phyloP scores from a whole-genome alignment of 2,329 filamentous ascomycete species.

The Calonectria leucothoes region DNA sequence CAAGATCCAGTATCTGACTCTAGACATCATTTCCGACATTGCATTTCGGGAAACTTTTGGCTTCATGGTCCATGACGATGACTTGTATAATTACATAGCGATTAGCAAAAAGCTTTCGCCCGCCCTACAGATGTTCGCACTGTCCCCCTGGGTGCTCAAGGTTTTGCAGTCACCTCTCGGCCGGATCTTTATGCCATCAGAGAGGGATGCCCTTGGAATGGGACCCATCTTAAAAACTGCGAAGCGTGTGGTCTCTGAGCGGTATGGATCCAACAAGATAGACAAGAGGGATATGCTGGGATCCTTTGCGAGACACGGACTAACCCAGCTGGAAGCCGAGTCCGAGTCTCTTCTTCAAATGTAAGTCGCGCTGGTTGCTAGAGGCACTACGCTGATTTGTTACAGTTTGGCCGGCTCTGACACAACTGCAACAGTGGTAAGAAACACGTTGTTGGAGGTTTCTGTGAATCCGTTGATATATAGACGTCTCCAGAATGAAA shows the following conservation, averaged over 20 bases:
- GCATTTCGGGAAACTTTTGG: slow-evolving; percentile 9
- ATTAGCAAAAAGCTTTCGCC: background rate
- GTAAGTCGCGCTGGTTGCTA: background rate
- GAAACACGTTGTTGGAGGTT: background rate
- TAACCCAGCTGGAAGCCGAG: slow-evolving; percentile 6
- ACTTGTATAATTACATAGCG: background rate
- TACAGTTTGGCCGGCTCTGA: slow-evolving; percentile 20
- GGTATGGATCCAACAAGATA: background rate
- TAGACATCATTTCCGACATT: slow-evolving; percentile 14
- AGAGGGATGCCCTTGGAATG: slow-evolving; percentile 9
- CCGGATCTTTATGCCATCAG: slow-evolving; percentile 10
- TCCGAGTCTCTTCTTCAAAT: slow-evolving; percentile 10
- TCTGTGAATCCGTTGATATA: background rate
- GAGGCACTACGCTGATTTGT: background rate
- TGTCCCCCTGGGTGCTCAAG: slow-evolving; percentile 6
- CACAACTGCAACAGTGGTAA: slow-evolving; percentile 3
- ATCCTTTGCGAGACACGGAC: slow-evolving; percentile 10
- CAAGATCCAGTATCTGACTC: slow-evolving; percentile 10
- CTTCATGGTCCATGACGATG: slow-evolving; percentile 9
- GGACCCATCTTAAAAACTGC: slow-evolving; percentile 6
- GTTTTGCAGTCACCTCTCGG: slow-evolving; percentile 9
- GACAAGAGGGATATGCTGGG: slow-evolving; percentile 11
- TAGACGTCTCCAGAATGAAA: slow-evolving; percentile 4
- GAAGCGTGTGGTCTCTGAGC: slow-evolving; percentile 4
- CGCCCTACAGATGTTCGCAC: slow-evolving; percentile 6